A percentile compares a stretch with the other conserved stretches of the same genome.
phyloP scores from a whole-genome alignment of 306 rosid species.

The Sechiopsis laciniata region DNA sequence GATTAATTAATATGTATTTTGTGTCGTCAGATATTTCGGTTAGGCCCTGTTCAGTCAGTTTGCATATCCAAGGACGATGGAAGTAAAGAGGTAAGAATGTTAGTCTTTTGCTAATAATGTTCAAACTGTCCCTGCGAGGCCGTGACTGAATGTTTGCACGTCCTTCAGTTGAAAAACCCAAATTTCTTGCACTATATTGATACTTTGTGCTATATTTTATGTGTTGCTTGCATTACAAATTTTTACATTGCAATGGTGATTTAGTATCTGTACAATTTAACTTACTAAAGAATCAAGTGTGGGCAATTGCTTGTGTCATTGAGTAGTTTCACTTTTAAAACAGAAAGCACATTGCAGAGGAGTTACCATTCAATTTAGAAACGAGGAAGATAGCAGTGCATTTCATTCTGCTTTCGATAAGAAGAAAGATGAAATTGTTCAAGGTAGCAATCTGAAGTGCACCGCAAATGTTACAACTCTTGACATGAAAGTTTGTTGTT shows the following conservation, averaged over 20 bases:
- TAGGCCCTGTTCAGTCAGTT: conserved; percentile 57
- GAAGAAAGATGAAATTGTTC: conserved; percentile 49
- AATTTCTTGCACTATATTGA: background rate
- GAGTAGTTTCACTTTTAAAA: conserved; percentile 34
- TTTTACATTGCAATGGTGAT: background rate
- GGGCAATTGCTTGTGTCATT: conserved; percentile 21
- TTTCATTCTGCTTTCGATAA: conserved; percentile 65
- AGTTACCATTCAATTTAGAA: conserved; percentile 54
- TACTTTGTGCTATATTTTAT: background rate
- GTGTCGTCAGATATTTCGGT: conserved; percentile 54
- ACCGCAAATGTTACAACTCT: background rate
- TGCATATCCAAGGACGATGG: conserved; percentile 52
- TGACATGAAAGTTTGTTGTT: background rate
- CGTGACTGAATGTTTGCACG: background rate
- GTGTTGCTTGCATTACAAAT: background rate
- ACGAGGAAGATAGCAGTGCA: conserved; percentile 62
- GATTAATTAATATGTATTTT: conserved; percentile 20
- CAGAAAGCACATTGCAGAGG: conserved; percentile 62
- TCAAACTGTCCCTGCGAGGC: background rate
- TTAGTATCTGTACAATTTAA: background rate
- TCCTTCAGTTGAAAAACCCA: background rate
- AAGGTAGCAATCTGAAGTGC: conserved; percentile 52
- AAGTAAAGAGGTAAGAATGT: conserved; percentile 41
- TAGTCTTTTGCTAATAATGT: background rate
- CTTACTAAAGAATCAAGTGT: background rate